Evolutionary conservation across 768 basidiomycete genomes (phyloP).

Genomic region (Neoboletus subvelutipes): DNA sequence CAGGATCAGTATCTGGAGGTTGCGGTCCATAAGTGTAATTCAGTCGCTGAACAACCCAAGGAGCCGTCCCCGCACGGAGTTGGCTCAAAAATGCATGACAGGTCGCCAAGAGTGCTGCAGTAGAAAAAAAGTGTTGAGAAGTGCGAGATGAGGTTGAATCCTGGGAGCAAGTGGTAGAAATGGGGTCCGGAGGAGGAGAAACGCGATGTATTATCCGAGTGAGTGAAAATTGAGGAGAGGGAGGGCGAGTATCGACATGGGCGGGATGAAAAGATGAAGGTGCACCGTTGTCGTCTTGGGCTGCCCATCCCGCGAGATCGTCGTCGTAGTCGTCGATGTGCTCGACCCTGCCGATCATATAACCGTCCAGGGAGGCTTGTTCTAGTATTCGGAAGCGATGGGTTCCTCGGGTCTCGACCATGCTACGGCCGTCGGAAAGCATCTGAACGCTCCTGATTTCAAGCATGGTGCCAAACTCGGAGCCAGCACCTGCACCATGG

Average conservation of each 20-base stretch:
- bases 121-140: slow-evolving; percentile 19
- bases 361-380: slow-evolving; percentile 82
- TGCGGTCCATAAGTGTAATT: slow-evolving; percentile 76
- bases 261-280: slow-evolving; percentile 12
- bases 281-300: slow-evolving; percentile 9
- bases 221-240: slow-evolving; percentile 14
- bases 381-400: slow-evolving; percentile 85
- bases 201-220: slow-evolving; percentile 15
- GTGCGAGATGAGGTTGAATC: slow-evolving; percentile 2
- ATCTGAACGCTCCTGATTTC: slow-evolving; percentile 84
- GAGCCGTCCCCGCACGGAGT: slow-evolving; percentile 69
- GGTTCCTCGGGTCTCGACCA: slow-evolving; percentile 72
- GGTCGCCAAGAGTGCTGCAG: slow-evolving; percentile 41
- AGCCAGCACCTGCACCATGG: slow-evolving; percentile 21
- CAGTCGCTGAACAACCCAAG: slow-evolving; percentile 91
- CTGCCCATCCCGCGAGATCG: slow-evolving; percentile 29
- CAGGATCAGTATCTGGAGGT: slow-evolving; percentile 59
- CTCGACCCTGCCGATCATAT: slow-evolving; percentile 83
- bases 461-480: slow-evolving; percentile 89
- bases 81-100: slow-evolving; percentile 64
- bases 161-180: neutral
- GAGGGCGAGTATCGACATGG: neutral
- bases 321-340: slow-evolving; percentile 43
- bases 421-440: slow-evolving; percentile 85
- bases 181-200: slow-evolving; percentile 9